Conservation (phyloP, 805 yeast genomes). For the Zygoascus tannicola region DNA sequence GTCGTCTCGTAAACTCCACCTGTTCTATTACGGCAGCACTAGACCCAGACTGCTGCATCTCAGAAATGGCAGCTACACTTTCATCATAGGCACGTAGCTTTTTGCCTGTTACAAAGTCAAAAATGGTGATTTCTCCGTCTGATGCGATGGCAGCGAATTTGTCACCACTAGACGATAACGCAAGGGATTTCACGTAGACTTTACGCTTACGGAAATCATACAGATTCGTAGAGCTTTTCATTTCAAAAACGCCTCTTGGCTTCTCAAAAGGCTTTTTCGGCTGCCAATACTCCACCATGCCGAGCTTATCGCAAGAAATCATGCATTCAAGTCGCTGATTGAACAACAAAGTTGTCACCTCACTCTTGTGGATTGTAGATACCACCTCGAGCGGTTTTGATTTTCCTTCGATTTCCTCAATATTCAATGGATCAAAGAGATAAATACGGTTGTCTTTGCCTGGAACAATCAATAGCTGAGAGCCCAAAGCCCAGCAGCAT, state of each 20-base stretch:
- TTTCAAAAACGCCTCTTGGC: slow-evolving; percentile 26
- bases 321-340: slow-evolving; percentile 21
- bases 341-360: slow-evolving; percentile 21
- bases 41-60: slow-evolving; percentile 24
- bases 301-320: slow-evolving; percentile 24
- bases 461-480: slow-evolving; percentile 14
- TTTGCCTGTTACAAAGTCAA: slow-evolving; percentile 31
- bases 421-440: slow-evolving; percentile 18
- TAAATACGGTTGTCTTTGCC: slow-evolving; percentile 16
- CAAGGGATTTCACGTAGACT: slow-evolving; percentile 19
- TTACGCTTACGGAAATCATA: slow-evolving; percentile 31
- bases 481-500: slow-evolving; percentile 21
- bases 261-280: slow-evolving; percentile 16
- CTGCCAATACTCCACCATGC: slow-evolving; percentile 33
- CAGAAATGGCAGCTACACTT: slow-evolving; percentile 16
- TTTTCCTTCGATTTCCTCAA: slow-evolving; percentile 6
- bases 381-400: slow-evolving; percentile 10
- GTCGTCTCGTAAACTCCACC: slow-evolving; percentile 23
- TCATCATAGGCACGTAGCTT: slow-evolving; percentile 26
- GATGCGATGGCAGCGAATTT: slow-evolving; percentile 25
- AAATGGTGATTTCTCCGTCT: slow-evolving; percentile 28
- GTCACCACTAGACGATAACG: slow-evolving; percentile 24
- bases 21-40: slow-evolving; percentile 16
- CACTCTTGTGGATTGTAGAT: slow-evolving; percentile 19
- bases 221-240: slow-evolving; percentile 34